Percentiles rank a stretch among this genome's conserved stretches.
Conservation (phyloP, 2,329 filamentous ascomycete species). For the Camptophora hylomeconis region DNA sequence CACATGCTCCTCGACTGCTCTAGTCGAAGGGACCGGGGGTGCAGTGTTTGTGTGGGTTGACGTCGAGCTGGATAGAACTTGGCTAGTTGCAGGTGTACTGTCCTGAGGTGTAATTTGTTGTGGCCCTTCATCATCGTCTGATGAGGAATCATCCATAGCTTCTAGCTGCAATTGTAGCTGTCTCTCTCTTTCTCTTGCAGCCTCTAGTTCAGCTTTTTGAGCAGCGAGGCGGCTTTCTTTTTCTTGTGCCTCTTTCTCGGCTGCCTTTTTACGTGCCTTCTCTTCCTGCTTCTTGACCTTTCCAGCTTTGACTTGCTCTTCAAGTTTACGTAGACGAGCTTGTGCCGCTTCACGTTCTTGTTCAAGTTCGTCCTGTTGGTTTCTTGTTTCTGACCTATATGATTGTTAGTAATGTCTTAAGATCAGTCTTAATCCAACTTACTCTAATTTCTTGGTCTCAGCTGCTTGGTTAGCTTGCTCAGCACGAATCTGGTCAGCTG, state of each 20-base stretch:
- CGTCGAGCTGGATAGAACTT: slow-evolving; percentile 30
- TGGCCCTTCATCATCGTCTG: slow-evolving; percentile 61
- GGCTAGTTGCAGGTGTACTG: slow-evolving; percentile 46
- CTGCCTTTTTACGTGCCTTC: slow-evolving; percentile 82
- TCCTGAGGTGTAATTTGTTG: slow-evolving; percentile 53
- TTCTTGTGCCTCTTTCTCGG: slow-evolving; percentile 71
- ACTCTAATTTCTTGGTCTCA: slow-evolving; percentile 69
- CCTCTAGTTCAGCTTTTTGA: slow-evolving; percentile 82
- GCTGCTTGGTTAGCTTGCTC: slow-evolving; percentile 66
- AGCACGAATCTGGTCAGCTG: slow-evolving; percentile 48
- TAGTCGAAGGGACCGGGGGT: slow-evolving; percentile 20
- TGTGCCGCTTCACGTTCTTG: slow-evolving; percentile 69
- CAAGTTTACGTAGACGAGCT: slow-evolving; percentile 72
- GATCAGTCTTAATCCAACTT: slow-evolving; percentile 34
- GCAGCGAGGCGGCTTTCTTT: slow-evolving; percentile 75
- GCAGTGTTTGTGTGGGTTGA: slow-evolving; percentile 18
- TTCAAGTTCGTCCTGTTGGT: slow-evolving; percentile 68
- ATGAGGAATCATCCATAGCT: slow-evolving; percentile 60
- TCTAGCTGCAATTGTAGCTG: slow-evolving; percentile 82
- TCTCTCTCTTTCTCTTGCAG: slow-evolving; percentile 75
- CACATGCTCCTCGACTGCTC: slow-evolving; percentile 36
- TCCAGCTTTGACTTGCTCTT: slow-evolving; percentile 85
- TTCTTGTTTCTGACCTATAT: slow-evolving; percentile 55
- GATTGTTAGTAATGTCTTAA: slow-evolving; percentile 17
- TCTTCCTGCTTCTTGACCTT: slow-evolving; percentile 96